Evolutionary conservation across 306 rosid species (phyloP), one percentile per base, ranked within the genome.

Genomic region (Pyrus bretschneideri): DNA sequence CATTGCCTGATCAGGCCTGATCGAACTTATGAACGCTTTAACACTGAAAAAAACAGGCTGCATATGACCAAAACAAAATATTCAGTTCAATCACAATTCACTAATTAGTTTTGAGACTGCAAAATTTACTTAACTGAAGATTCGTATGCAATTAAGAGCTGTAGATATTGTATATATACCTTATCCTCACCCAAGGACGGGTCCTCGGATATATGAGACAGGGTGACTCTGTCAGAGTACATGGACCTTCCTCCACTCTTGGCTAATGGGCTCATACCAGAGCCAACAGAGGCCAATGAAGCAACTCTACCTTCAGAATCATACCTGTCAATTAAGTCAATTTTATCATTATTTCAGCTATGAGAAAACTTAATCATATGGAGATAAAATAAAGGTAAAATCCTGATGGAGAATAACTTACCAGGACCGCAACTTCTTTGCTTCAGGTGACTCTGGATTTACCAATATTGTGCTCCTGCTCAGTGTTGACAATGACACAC

Each of bases 1-100:
- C 96, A 92, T 88, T 51, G 93, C 80, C 80, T 95, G 99, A 11
- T 95, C 99, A 72, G 96, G 89, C 82, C 60, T 92, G 58, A 95
- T 85, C 29, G 72, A 88, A 79, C 91, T 89, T 49, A 95, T 82
- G 54, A 82, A 83, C 12, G 84, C 97, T 86, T 86, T 92, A 12
- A 91, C 49, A 70, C 92, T 92, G 83, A 90, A 95, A 80, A 71
- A 81, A 35, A 71, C 88, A 13, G 99, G 93, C 99, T 92, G 87
- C 17, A 8, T 30, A 25, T 85, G 54, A 84, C 30, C 4, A 79
- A 45, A 76, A 33, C n/a, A 49, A 70, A 70, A 23, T 9, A 60
- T 35, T 10, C 18, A 17, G 58, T 25, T 59, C 52, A 31, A 72
- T 11, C 29, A 40, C 30, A 66, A 15, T 49, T 15, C 55, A 49